Evolutionary conservation across 306 rosid species (phyloP), one percentile per base, ranked within the genome.

Genomic region (Trifolium repens): DNA sequence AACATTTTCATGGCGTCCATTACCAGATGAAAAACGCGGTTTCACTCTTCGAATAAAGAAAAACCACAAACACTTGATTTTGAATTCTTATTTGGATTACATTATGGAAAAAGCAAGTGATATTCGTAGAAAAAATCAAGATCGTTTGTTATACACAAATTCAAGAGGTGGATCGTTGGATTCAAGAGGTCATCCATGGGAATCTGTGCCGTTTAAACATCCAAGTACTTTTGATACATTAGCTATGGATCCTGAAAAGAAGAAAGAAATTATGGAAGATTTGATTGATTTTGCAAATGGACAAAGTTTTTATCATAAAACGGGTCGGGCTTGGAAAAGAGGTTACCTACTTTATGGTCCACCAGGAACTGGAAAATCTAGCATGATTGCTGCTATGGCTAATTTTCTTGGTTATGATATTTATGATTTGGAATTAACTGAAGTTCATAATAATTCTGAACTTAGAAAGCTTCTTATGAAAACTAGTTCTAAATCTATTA

Each of bases 351-450:
- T 94, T 1, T 94, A 88, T 47, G 99, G 99, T 1, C 98, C 99
- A 1, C 99, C 99, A 0, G 99, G 99, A 0, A 94, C 99, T 7
- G 99, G 99, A 0, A 94, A 94, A 68, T 94, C 99, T 0, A 90
- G 97, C 69, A 90, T 94, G 99, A 94, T 94, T 19, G 99, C 99
- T 0, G 99, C 99, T 1, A 94, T 94, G 96, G 99, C 99, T 0
- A 94, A 94, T 58, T 87, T 7, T 32, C 88, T 94, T 0, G 99
- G 96, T 0, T 94, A 94, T 42, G 99, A 94, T 57, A 92, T 94
- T 13, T 94, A 94, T 44, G 99, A 94, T 68, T 76, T 94, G 61
- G 99, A 94, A 79, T 85, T 94, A 16, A 94, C 97, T 0, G 98
- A 94, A 75, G 99, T 94, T 3, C 97, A 92, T 12, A 90, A 85